Percentiles rank a stretch among this genome's conserved stretches.
Conservation (phyloP, 139 green algal species). For the Trebouxia sp. region DNA sequence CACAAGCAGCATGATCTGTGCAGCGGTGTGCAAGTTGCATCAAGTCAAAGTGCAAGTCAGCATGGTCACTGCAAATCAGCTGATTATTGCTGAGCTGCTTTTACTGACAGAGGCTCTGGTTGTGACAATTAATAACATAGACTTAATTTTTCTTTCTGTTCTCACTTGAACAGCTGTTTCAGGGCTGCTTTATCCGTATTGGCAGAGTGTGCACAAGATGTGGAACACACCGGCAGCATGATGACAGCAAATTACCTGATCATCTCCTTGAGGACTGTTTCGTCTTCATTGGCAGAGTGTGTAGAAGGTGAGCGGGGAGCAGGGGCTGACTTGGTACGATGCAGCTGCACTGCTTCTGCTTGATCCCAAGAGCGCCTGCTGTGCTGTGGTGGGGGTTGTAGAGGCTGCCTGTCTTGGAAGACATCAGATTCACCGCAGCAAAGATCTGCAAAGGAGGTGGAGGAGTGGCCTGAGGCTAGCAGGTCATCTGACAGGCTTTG, state of each 20-base stretch:
- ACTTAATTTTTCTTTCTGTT: not conserved
- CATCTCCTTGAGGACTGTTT: constrained; percentile 23
- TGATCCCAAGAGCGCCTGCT: not conserved
- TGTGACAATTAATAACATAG: not conserved
- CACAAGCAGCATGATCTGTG: too few relatives aligned
- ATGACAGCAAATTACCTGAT: constrained; percentile 20
- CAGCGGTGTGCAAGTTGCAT: too few relatives aligned
- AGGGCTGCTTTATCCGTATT: not conserved
- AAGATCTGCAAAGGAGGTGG: constrained; percentile 26
- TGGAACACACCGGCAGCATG: not conserved
- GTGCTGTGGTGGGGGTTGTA: not conserved
- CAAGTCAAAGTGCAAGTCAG: too few relatives aligned
- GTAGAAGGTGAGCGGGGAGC: not conserved
- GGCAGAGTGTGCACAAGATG: not conserved
- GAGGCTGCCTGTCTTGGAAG: constrained; percentile 1
- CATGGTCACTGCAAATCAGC: not conserved
- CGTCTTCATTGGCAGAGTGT: not conserved
- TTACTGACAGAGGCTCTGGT: not conserved
- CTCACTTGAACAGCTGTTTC: not conserved
- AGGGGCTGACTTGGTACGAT: not conserved
- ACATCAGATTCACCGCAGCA: constrained; percentile 26
- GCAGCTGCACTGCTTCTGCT: not conserved
- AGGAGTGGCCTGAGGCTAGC: constrained; percentile 11
- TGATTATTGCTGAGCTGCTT: not conserved
- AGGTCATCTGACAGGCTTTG: constrained; percentile 9